Evolutionary conservation across 306 rosid species (phyloP), one percentile per base, ranked within the genome.

Genomic region (Vigna unguiculata): DNA sequence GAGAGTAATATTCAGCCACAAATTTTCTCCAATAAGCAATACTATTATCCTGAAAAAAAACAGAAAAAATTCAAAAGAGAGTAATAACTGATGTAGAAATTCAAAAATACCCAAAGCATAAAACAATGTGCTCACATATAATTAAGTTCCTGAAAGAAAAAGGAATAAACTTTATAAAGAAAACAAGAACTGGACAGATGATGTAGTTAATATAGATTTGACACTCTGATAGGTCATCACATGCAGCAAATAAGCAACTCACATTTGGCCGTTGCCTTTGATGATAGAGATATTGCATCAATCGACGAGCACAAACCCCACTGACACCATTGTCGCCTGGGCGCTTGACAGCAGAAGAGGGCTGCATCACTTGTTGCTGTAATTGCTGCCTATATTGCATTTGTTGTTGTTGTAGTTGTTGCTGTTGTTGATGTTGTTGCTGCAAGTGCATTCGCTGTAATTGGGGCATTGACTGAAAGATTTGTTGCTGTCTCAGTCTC

Each of bases 1-100:
- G 98, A 43, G 99, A 89, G 85, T 96, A 96, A 83, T 92, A 96
- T 78, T 92, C 98, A 11, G 96, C 83, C 67, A 96, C 98, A 86
- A 96, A 96, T 85, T 96, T 96, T 79, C 93, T 92, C 99, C 99
- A 96, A 83, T 96, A 96, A n/a, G 93, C 97, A 82, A 96, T 88
- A 68, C 90, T 83, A 63, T 92, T 96, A 52, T 96, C 98, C 99
- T 96, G 89, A 71, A 64, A 80, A 68, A 74, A 67, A 32, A 74
- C 69, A 66, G 25, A 30, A 59, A 77, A 79, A 24, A 34, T 6
- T 8, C 16, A 20, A 82, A 74, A 49, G 51, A 62, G 19, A 46
- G 69, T 43, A 48, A 12, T 17, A 78, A 28, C 51, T 3, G 69
- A 48, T 58, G 9, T 16, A 34, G 71, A 38, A 34, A 59, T 72